These are phyloP conservation scores for Borealophlyctis nickersoniae DNA, from an alignment of 192 early-diverging fungal species.

Conservation along the genomic window DNA sequence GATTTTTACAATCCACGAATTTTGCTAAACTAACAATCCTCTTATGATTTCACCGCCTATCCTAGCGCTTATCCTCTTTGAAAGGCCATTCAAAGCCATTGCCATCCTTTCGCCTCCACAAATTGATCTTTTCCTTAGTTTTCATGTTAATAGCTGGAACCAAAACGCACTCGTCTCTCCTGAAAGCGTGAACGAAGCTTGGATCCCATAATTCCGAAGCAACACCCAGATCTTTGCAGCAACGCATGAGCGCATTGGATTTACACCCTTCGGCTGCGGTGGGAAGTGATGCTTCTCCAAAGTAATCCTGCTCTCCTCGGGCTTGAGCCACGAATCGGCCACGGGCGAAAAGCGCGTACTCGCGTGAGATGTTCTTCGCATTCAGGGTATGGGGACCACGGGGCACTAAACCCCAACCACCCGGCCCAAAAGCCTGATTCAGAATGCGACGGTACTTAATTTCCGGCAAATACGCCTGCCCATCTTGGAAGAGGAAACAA, in stretches of 20 bases:
- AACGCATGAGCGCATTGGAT: conserved; percentile 91
- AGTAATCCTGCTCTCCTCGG: conserved; percentile 92
- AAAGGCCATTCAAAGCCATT: too few species aligned
- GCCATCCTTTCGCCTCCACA: conserved; percentile 82
- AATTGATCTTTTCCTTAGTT: conserved; percentile 72
- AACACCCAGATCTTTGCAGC: conserved; percentile 87
- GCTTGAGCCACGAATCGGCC: conserved; percentile 91
- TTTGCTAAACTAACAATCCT: too few species aligned
- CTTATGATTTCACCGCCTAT: too few species aligned
- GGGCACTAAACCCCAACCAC: conserved; percentile 61
- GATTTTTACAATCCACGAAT: too few species aligned
- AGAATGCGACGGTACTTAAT: conserved; percentile 97
- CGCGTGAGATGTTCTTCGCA: conserved; percentile 76
- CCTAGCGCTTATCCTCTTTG: too few species aligned
- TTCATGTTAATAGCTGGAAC: conserved; percentile 70
- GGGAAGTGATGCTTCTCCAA: conserved; percentile 68
- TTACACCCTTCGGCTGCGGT: conserved; percentile 85
- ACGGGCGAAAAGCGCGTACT: conserved; percentile 84
- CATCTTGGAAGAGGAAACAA: too few species aligned
- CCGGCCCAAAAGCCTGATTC: conserved; percentile 93
- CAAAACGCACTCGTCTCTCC: conserved; percentile 74
- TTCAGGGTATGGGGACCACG: conserved; percentile 83
- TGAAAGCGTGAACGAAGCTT: conserved; percentile 80
- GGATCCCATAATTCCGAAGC: conserved; percentile 94
- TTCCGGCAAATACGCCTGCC: conserved; percentile 90